Evolutionary conservation across 768 basidiomycete genomes (phyloP), one percentile per base, ranked within the genome.

Genomic region (Suillus bovinus): DNA sequence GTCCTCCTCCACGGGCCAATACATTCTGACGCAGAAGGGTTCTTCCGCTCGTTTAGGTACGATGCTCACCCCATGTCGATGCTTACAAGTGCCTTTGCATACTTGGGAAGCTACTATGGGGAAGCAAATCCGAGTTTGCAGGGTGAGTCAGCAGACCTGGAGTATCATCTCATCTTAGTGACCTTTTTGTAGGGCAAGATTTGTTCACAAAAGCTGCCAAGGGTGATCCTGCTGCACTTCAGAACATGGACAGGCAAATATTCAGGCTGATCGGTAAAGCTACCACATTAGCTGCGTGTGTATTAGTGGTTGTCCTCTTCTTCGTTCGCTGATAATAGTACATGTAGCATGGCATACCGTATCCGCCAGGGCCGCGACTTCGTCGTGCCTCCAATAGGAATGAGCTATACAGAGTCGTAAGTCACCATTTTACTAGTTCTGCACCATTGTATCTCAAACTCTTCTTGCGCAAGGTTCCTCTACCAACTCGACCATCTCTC

Each of bases 41-140:
- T 91, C 79, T 86, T 86, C 77, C 80, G 84, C 39, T 82, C 87
- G 31, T 90, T 90, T 77, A 91, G 93, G 56, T 93, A 94, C 71
- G 94, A 96, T 64, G 90, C 94, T 1, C 94, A 96, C 69, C 94
- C 94, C 0, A 95, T 94, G 93, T 86, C 91, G 22, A 94, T 95
- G 65, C 80, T 94, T 50, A 93, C 89, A 5, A 91, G 89, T 67
- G 91, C 91, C 5, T 91, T 96, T 67, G 86, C 94, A 8, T 94
- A 95, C 69, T 76, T 96, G 24, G 93, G 94, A 5, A 93, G 91
- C 7, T 93, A 92, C 72, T 94, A 94, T 70, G 79, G 83, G 67
- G 93, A 94, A 69, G 92, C 93, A 5, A 96, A 96, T 73, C 94
- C 94, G 13, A 91, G 92, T 7, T 75, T 96, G 7, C 87, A 88